These are phyloP conservation scores for Lasiodiplodia hormozganensis DNA, from an alignment of 2,329 filamentous ascomycete genomes.

Conservation along the genomic window DNA sequence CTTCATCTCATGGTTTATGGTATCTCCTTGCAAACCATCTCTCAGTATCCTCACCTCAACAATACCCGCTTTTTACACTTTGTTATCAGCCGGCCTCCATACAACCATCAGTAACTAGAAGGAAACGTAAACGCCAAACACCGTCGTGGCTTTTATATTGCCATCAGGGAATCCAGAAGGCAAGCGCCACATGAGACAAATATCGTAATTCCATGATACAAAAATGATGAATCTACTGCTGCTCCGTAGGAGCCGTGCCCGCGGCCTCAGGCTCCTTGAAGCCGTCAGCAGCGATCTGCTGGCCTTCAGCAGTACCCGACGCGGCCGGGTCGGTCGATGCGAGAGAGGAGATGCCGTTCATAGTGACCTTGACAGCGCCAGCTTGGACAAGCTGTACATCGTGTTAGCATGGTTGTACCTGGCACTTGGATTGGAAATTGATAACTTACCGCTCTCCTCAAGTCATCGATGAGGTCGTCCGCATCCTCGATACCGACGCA, in stretches of 20 bases:
- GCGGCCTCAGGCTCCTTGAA: slow-evolving; percentile 29
- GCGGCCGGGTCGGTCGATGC: slow-evolving; percentile 28
- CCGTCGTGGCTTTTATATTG: not conserved
- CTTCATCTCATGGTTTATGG: not conserved
- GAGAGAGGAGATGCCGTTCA: slow-evolving; percentile 79
- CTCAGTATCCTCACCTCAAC: not conserved
- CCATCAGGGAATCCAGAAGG: not conserved
- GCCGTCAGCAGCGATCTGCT: slow-evolving; percentile 28
- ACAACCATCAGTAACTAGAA: not conserved
- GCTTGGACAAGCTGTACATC: slow-evolving; percentile 76
- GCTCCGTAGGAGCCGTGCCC: slow-evolving; percentile 16
- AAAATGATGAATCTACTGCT: not conserved
- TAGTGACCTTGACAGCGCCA: slow-evolving; percentile 84
- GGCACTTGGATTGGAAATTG: not conserved
- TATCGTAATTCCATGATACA: slow-evolving; percentile 7
- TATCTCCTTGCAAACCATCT: not conserved
- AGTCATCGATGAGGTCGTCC: slow-evolving; percentile 89
- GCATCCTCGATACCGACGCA: slow-evolving; percentile 97
- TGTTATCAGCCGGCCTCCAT: not conserved
- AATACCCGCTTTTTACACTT: not conserved
- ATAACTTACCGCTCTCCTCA: slow-evolving; percentile 82
- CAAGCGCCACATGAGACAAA: not conserved
- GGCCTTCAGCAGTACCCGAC: not conserved
- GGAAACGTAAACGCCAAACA: not conserved
- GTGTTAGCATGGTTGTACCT: slow-evolving; percentile 30